These are phyloP conservation scores for Ophiostoma populinum DNA, from an alignment of 2,329 filamentous ascomycete genomes.

Conservation along the genomic window DNA sequence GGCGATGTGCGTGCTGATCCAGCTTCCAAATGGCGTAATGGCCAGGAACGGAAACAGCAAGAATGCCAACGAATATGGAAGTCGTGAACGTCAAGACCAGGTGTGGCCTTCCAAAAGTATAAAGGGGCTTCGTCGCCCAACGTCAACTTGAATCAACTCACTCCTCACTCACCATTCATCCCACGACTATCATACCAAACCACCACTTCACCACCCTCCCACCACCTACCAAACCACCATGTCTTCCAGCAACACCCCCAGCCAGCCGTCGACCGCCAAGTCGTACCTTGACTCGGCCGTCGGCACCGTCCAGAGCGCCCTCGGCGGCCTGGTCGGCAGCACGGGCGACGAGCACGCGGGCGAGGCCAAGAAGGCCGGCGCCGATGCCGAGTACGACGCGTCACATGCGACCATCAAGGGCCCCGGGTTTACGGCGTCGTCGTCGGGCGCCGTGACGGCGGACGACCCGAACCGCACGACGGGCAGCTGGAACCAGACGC, in stretches of 20 bases:
- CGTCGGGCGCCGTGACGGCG: slow-evolving; percentile 50
- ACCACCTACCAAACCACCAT: not conserved
- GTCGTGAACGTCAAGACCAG: too few species aligned
- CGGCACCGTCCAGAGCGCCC: slow-evolving; percentile 51
- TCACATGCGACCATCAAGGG: slow-evolving; percentile 60
- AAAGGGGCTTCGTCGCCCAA: too few species aligned
- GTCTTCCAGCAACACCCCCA: slow-evolving; percentile 13
- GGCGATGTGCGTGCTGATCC: too few species aligned
- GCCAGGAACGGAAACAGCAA: too few species aligned
- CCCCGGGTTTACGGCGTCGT: slow-evolving; percentile 53
- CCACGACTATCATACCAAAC: not conserved
- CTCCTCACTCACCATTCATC: not conserved
- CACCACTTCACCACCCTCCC: slow-evolving; percentile 19
- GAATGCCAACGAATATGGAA: too few species aligned
- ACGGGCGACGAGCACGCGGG: slow-evolving; percentile 48
- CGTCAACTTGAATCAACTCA: too few species aligned
- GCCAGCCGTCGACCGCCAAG: slow-evolving; percentile 57
- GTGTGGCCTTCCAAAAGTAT: too few species aligned
- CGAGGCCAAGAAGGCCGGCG: slow-evolving; percentile 46
- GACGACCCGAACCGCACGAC: slow-evolving; percentile 56
- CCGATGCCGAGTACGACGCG: slow-evolving; percentile 48
- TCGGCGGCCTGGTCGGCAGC: slow-evolving; percentile 60
- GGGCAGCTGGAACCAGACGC: slow-evolving; percentile 74
- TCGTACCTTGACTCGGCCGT: slow-evolving; percentile 58
- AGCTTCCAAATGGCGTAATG: too few species aligned